Base-by-base conservation (phyloP, 2,329 filamentous ascomycete genomes). In the Colletotrichum gloeosporioides region DNA sequence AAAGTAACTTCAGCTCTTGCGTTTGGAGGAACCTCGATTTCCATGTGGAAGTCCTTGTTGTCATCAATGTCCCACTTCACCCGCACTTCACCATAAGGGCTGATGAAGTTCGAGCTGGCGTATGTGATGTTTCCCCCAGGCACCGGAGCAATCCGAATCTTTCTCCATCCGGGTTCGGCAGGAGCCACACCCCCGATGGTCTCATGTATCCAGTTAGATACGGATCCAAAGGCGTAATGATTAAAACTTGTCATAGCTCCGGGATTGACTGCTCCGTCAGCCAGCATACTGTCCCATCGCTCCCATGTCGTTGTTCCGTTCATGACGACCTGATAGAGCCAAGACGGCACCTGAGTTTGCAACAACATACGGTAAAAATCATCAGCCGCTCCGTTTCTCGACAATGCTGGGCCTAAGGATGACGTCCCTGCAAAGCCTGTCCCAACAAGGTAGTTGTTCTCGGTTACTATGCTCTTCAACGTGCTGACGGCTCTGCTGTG, bases 261-360 rank as follows among this genome's bases (percentile, higher is more conserved):
- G 0, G 85, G 82, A 69, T 89, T 90, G n/a, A 89, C 78, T 0
- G 77, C 81, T 0, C 87, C 88, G 72, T 89, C 81, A 0, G 86
- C 82, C 1, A 89, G 79, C 34, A 90, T 80, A 32, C 85, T 86
- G 57, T 90, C 87, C 88, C 88, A 90, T 3, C 88, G 83, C 77
- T 90, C 88, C 88, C 88, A 90, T 0, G 85, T 87, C 0, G 88
- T 90, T 0, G 88, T 90, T 0, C 83, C 88, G n/a, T 82, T 82
- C 84, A 87, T 85, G 0, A 82, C 83, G 7, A 90, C 84, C 12
- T 86, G 87, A 66, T 89, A 89, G 2, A 90, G 79, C 88, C 88
- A 90, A 0, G 85, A 87, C 0, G 88, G 88, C 2, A 85, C 83
- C 5, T 83, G 79, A 7, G 83, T 86, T 78, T 89, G 84, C 6